These are phyloP conservation scores for Kernera saxatilis DNA, from an alignment of 345 rosid species.

Conservation along the genomic window DNA sequence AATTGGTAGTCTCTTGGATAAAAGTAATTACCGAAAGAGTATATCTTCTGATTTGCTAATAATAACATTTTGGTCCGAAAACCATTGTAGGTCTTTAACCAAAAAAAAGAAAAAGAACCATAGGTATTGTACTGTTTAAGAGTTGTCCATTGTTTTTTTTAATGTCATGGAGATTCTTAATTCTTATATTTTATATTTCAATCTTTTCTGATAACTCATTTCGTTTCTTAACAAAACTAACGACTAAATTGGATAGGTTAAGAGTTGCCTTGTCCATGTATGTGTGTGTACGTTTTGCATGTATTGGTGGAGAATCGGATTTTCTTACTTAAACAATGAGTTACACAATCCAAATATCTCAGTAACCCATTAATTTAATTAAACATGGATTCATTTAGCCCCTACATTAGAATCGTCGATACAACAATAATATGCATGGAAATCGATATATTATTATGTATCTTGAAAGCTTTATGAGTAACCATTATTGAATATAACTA, in stretches of 20 bases:
- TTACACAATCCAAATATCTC: not conserved
- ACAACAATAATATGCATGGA: not conserved
- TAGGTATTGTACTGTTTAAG: not conserved
- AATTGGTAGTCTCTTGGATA: not conserved
- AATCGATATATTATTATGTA: not conserved
- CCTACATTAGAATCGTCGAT: not conserved
- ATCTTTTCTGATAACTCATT: too few relatives aligned
- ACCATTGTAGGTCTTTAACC: too few relatives aligned
- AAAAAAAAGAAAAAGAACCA: too few relatives aligned
- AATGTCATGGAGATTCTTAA: not conserved
- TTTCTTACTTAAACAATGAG: not conserved
- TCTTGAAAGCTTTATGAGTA: not conserved
- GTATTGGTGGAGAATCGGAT: not conserved
- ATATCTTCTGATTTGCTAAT: not conserved
- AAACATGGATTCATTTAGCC: not conserved
- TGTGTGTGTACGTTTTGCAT: not conserved
- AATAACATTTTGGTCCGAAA: not conserved
- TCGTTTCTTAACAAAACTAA: not conserved
- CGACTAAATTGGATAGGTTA: not conserved
- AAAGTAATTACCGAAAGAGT: not conserved
- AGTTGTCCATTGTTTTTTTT: not conserved
- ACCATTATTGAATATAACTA: not conserved
- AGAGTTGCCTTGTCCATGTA: not conserved
- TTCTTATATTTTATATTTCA: not conserved
- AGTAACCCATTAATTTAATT: not conserved